Evolutionary conservation across 1,284 basidiomycete species (phyloP).

Genomic region (Leccinum insolens): DNA sequence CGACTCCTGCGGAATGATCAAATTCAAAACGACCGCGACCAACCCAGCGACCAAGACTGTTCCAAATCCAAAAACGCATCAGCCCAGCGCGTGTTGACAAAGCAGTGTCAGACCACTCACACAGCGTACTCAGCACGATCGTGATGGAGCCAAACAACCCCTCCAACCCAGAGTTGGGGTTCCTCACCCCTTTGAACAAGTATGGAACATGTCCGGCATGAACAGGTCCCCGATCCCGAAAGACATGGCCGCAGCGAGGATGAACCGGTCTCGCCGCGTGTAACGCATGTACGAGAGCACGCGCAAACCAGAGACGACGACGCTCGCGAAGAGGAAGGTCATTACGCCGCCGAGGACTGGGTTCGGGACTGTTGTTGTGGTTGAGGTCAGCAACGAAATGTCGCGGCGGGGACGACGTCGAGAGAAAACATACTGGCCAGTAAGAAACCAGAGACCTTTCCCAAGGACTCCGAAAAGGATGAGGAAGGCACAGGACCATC

Average conservation of each 20-base stretch:
- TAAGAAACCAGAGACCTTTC: conserved; percentile 82
- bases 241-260: conserved; percentile 70
- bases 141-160: conserved; percentile 81
- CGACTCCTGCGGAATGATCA: conserved; percentile 59
- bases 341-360: conserved; percentile 84
- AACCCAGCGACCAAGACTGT: conserved; percentile 69
- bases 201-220: conserved; percentile 62
- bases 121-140: conserved; percentile 78
- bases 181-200: conserved; percentile 66
- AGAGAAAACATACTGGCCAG: conserved; percentile 36
- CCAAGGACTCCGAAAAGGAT: conserved; percentile 76
- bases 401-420: too few relatives aligned
- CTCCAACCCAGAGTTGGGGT: conserved; percentile 59
- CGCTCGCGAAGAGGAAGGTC: conserved; percentile 73
- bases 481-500: conserved; percentile 75
- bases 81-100: conserved; percentile 22
- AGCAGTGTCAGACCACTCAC: conserved; percentile 45
- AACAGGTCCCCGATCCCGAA: conserved; percentile 77
- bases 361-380: conserved; percentile 49
- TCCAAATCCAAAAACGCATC: background rate
- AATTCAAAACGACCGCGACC: conserved; percentile 66
- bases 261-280: conserved; percentile 36
- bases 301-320: conserved; percentile 71
- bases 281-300: conserved; percentile 70
- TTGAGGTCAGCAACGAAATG: background rate